These are phyloP conservation scores for Diaporthe nobilis DNA, from an alignment of 2,329 filamentous ascomycete species.

Conservation along the genomic window DNA sequence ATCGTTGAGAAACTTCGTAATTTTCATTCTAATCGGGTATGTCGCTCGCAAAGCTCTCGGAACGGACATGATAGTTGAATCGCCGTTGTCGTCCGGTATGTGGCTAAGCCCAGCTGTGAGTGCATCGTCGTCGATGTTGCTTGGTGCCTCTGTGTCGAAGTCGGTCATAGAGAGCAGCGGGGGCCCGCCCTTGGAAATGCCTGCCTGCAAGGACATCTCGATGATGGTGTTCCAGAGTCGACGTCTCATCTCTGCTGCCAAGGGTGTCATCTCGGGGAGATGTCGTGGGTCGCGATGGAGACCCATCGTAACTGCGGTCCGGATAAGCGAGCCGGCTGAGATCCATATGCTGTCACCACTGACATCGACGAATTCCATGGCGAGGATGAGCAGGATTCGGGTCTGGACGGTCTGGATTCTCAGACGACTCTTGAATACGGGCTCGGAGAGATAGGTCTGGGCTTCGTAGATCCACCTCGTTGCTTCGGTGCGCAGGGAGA, in stretches of 20 bases:
- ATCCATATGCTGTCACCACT: slow-evolving; percentile 68
- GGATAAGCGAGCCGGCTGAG: slow-evolving; percentile 63
- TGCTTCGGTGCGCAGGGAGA: slow-evolving; percentile 58
- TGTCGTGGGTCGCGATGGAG: slow-evolving; percentile 69
- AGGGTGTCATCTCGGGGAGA: slow-evolving; percentile 62
- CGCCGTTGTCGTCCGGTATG: slow-evolving; percentile 43
- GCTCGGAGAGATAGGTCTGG: slow-evolving; percentile 63
- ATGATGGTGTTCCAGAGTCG: slow-evolving; percentile 70
- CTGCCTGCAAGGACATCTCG: slow-evolving; percentile 67
- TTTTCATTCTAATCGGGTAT: slow-evolving; percentile 58
- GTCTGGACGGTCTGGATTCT: slow-evolving; percentile 65
- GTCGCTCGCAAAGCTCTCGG: slow-evolving; percentile 62
- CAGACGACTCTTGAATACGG: slow-evolving; percentile 63
- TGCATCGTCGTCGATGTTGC: slow-evolving; percentile 67
- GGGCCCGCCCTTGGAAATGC: slow-evolving; percentile 65
- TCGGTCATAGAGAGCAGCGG: slow-evolving; percentile 62
- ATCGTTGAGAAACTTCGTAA: slow-evolving; percentile 63
- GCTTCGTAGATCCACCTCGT: slow-evolving; percentile 67
- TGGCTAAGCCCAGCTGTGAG: slow-evolving; percentile 53
- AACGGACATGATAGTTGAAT: slow-evolving; percentile 65
- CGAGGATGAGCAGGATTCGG: slow-evolving; percentile 65
- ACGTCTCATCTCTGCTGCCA: slow-evolving; percentile 67
- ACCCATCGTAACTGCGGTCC: slow-evolving; percentile 69
- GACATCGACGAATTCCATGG: slow-evolving; percentile 62
- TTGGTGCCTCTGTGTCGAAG: slow-evolving; percentile 65